Conservation (phyloP, 2,329 filamentous ascomycete genomes). For the Spiromastix sp. region DNA sequence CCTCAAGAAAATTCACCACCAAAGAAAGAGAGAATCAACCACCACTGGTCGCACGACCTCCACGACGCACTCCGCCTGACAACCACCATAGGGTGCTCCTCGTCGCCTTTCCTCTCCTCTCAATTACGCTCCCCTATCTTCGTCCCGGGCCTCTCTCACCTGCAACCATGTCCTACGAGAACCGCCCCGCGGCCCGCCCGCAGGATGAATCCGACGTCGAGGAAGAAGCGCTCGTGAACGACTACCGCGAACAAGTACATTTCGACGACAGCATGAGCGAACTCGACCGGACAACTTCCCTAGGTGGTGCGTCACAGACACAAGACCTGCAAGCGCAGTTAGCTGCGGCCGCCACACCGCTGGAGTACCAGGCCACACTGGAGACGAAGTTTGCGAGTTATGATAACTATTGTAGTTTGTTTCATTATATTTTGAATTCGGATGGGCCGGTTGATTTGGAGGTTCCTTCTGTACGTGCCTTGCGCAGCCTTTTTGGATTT, state of each 20-base stretch:
- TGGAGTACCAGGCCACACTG: conserved; percentile 91
- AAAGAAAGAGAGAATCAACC: too few relatives aligned
- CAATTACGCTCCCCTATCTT: conserved; percentile 9
- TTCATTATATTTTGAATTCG: conserved; percentile 98
- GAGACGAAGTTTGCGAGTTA: conserved; percentile 98
- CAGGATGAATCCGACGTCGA: conserved; percentile 87
- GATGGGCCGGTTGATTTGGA: conserved; percentile 97
- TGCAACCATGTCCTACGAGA: conserved; percentile 35
- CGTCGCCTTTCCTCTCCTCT: too few relatives aligned
- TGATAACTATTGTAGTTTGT: conserved; percentile 98
- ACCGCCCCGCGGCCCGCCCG: conserved; percentile 30
- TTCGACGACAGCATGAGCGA: conserved; percentile 82
- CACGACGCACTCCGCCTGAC: too few relatives aligned
- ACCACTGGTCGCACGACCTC: too few relatives aligned
- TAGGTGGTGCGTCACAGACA: conserved; percentile 61
- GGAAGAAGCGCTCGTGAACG: conserved; percentile 89
- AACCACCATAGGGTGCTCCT: too few relatives aligned
- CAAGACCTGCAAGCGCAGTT: conserved; percentile 92
- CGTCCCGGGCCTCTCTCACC: background rate
- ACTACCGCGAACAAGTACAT: conserved; percentile 93
- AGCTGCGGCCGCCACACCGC: conserved; percentile 79
- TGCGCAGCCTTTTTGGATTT: conserved; percentile 6
- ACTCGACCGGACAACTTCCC: conserved; percentile 61
- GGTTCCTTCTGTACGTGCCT: conserved; percentile 72
- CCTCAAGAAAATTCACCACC: too few relatives aligned